These are phyloP conservation scores for Talaromyces sp. DNA, from an alignment of 2,329 filamentous ascomycete genomes.

Conservation along the genomic window DNA sequence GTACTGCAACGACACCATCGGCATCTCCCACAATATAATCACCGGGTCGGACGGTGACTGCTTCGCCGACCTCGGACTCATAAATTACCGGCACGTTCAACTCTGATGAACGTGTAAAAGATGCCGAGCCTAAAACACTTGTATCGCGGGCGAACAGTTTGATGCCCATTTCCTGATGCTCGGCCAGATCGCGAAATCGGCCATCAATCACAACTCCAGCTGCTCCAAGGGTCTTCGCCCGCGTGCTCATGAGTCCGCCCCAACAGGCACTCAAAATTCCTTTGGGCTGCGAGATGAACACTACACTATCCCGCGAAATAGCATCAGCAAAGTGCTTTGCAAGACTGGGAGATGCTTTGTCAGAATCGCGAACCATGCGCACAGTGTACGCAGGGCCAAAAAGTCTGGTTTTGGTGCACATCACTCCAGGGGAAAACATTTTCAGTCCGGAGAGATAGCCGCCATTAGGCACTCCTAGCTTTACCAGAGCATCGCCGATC, in stretches of 20 bases:
- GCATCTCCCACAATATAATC: conserved; percentile 32
- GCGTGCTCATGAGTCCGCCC: conserved; percentile 36
- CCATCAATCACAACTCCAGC: conserved; percentile 37
- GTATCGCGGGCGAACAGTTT: conserved; percentile 28
- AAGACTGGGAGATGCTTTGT: conserved; percentile 27
- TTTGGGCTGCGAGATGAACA: conserved; percentile 34
- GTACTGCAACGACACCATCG: conserved; percentile 17
- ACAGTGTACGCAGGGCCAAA: conserved; percentile 28
- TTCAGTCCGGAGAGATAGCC: conserved; percentile 30
- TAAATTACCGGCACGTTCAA: conserved; percentile 31
- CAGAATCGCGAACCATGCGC: conserved; percentile 27
- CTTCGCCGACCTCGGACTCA: conserved; percentile 17
- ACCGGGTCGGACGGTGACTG: conserved; percentile 26
- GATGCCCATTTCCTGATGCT: conserved; percentile 24
- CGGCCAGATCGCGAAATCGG: conserved; percentile 31
- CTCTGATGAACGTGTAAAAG: conserved; percentile 29
- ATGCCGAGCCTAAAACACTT: conserved; percentile 29
- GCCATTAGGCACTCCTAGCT: conserved; percentile 26
- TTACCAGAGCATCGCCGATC: conserved; percentile 27
- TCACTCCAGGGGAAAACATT: conserved; percentile 24
- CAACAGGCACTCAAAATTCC: conserved; percentile 30
- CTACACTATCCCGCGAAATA: conserved; percentile 27
- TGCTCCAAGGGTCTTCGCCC: conserved; percentile 29
- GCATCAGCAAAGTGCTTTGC: conserved; percentile 31
- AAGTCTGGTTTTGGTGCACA: conserved; percentile 19